A percentile compares a stretch with the other conserved stretches of the same genome.
phyloP scores from a whole-genome alignment of 2,329 filamentous ascomycete species.

The Chaetomiaceae sp. region DNA sequence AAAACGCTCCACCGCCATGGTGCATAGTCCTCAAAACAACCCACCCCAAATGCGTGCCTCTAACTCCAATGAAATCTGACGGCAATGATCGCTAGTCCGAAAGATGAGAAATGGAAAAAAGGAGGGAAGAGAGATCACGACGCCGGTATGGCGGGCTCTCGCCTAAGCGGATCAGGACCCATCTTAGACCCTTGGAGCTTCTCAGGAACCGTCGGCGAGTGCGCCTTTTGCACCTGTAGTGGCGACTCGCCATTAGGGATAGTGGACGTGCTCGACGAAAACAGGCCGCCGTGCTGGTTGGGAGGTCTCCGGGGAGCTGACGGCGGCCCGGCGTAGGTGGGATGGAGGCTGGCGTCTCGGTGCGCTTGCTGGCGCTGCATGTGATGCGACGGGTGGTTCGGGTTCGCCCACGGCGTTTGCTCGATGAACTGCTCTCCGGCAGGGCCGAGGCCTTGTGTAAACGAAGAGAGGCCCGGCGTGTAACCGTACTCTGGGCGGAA shows the following conservation, averaged over 20 bases:
- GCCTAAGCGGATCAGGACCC: slow-evolving; percentile 28
- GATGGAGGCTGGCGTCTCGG: slow-evolving; percentile 31
- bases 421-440: slow-evolving; percentile 85
- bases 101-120: slow-evolving; percentile 12
- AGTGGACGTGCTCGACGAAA: slow-evolving; percentile 33
- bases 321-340: slow-evolving; percentile 33
- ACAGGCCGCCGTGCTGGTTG: slow-evolving; percentile 33
- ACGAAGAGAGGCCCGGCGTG: slow-evolving; percentile 35
- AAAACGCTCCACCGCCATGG: slow-evolving; percentile 8
- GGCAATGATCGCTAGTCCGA: slow-evolving; percentile 3
- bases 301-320: slow-evolving; percentile 35
- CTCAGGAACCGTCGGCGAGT: slow-evolving; percentile 19
- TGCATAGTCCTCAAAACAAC: background rate
- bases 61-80: slow-evolving; percentile 10
- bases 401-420: slow-evolving; percentile 89
- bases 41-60: slow-evolving; percentile 1
- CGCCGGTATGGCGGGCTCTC: slow-evolving; percentile 30
- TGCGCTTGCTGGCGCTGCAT: slow-evolving; percentile 40
- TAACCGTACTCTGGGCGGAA: slow-evolving; percentile 23
- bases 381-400: slow-evolving; percentile 69
- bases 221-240: slow-evolving; percentile 18
- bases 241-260: slow-evolving; percentile 25
- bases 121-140: slow-evolving; percentile 9
- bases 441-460: slow-evolving; percentile 51
- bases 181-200: slow-evolving; percentile 28